Base-by-base conservation (phyloP, 305 asterid species). In the Solanum hybrid region DNA sequence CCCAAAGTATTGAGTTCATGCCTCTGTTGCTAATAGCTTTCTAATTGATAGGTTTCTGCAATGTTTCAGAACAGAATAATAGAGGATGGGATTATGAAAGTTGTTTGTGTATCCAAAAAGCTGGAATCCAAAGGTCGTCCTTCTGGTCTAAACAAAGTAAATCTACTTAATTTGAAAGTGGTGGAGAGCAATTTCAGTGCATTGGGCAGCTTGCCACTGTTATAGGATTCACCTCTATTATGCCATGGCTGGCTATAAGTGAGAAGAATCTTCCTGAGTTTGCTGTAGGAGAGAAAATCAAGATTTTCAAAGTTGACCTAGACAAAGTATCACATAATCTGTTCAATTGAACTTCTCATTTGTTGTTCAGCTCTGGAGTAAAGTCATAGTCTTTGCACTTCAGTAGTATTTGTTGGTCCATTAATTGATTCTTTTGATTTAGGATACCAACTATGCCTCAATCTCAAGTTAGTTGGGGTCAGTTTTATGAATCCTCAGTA, bases 231-330 rank as follows among this genome's bases (percentile, higher is more conserved):
- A 96, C 98, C 36, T 92, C 98, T 61, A 93, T 97, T 89, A 97
- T 97, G 98, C 98, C 99, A 70, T 97, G 99, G 99, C 92, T 95
- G 95, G 98, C 98, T 84, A 94, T 97, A 75, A 88, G 90, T 20
- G 98, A 95, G 93, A 96, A 91, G 89, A 94, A 94, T 89, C 94
- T 96, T 89, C 99, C 99, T 33, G 94, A 92, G 89, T 97, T 97
- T 89, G 81, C 92, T 84, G 92, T 93, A 92, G 96, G 95, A 90
- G 93, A 97, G 92, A 95, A 92, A 92, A 93, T 96, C 41, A 92
- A 91, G 91, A 92, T 96, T 91, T 93, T 95, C 80, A 93, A 92
- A 82, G 94, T 92, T 90, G 98, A 95, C 76, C 92, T 96, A 76
- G 95, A 96, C 31, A 96, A 95, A 98, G 99, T 96, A 91, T 86